Evolutionary conservation across 139 green algal genomes (phyloP).

Genomic region (Tetradesmus lagerheimii): DNA sequence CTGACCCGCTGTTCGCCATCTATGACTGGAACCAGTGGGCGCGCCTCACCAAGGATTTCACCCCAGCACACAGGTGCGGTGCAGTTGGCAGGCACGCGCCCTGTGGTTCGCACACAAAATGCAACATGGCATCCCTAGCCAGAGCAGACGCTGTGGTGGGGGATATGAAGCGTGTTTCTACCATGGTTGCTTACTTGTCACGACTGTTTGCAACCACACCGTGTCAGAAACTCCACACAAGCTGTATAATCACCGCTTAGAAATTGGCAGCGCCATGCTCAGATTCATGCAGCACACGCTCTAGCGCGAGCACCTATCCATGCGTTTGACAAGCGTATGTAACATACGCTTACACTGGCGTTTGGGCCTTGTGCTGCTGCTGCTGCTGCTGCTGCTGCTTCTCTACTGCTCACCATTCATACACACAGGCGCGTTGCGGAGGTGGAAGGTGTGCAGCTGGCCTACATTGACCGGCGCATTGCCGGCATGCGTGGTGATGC

Average conservation of each 20-base stretch:
- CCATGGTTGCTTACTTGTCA: no score
- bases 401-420: neutral
- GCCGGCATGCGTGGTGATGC: conserved; percentile 2
- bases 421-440: conserved; percentile 37
- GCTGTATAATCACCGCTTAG: no score
- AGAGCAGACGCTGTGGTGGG: no score
- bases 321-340: no score
- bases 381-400: neutral
- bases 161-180: no score
- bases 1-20: conserved; percentile 36
- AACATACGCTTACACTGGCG: no score
- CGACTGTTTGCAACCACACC: neutral
- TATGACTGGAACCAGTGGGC: conserved; percentile 39
- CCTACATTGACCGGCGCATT: conserved; percentile 16
- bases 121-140: no score
- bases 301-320: no score
- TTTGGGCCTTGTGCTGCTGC: conserved; percentile 13
- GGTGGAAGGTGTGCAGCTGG: conserved; percentile 11
- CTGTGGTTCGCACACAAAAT: no score
- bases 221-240: no score
- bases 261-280: no score
- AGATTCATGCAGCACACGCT: no score
- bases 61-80: neutral
- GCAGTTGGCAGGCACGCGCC: neutral
- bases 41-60: neutral